Conservation (phyloP, 768 basidiomycete genomes). For the Atractiella rhizophila region DNA sequence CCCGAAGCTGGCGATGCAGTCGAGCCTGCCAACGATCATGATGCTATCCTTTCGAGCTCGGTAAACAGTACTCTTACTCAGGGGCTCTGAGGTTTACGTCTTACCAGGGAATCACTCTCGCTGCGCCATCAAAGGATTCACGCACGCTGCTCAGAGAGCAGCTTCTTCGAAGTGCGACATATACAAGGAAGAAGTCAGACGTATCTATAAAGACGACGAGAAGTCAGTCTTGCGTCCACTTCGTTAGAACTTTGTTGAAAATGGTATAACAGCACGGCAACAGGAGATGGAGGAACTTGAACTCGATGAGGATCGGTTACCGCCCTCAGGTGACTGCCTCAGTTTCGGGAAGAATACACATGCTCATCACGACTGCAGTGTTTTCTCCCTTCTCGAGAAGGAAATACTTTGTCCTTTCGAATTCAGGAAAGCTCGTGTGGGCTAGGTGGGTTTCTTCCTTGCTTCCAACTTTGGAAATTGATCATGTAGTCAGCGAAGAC, state of each 20-base stretch:
- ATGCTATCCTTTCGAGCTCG: no score
- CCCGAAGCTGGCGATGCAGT: no score
- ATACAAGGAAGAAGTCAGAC: no score
- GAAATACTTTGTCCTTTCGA: conserved; percentile 62
- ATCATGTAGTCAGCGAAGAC: conserved; percentile 8
- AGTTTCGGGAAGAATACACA: neutral
- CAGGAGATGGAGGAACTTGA: neutral
- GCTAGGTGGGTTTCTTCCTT: conserved; percentile 34
- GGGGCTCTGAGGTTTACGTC: no score
- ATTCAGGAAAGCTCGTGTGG: conserved; percentile 96
- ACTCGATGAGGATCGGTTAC: neutral
- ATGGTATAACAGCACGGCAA: neutral
- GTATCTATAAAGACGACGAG: no score
- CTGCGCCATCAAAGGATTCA: neutral
- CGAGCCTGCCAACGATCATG: no score
- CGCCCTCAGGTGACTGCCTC: neutral
- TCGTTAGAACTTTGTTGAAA: neutral
- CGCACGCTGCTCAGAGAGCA: conserved; percentile 3
- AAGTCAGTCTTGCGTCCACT: no score
- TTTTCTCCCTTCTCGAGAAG: neutral
- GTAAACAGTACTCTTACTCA: no score
- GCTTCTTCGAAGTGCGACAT: neutral
- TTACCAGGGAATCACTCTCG: no score
- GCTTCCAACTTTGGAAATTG: neutral
- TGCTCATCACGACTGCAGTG: no score